Evolutionary conservation across 2,329 filamentous ascomycete genomes (phyloP), one percentile per base, ranked within the genome.

Genomic region (Colletotrichum scovillei): DNA sequence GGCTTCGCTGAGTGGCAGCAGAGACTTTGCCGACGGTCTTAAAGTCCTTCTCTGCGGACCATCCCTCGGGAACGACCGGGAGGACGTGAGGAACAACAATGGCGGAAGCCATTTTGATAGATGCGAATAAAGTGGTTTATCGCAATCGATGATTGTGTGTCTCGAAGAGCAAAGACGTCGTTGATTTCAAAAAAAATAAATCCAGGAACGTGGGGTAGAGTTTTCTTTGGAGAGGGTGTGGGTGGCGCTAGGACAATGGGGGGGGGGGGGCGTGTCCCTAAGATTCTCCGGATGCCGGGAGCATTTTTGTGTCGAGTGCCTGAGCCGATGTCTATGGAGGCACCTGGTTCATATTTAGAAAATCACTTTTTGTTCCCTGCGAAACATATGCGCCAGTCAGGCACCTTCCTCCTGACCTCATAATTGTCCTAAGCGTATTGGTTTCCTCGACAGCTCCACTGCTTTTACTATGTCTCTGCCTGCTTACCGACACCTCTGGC

Each of bases 1-100:
- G 92, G 82, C 93, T 96, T 81, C 97, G 93, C 87, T 95, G 92
- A 63, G 92, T 93, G 52, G 95, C 91, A 76, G 89, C 86, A 75
- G 94, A 95, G 76, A 98, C 88, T 78, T 91, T 88, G 79, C 93
- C 93, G 77, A 97, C 83, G 71, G 93, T 85, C 87, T 97, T 97
- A 90, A 98, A 98, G 84, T 97, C 94, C 84, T 97, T 97, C 74
- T 97, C 95, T 75, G 91, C 93, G 58, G 90, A 88, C 95, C 96
- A 98, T 78, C 91, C 94, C 79, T 90, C 88, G 60, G 95, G 91
- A 67, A 98, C 90, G 80, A 90, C 83, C 62, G 95, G 95, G 58
- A 98, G 89, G 24, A 92, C 88, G 75, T 92, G 87, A 72, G 87
- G 84, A 75, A 93, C 86, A 75, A 91, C 87, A 35, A 87, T 84